Conservation (phyloP, 2,329 filamentous ascomycete species). For the Aureobasidium lini region DNA sequence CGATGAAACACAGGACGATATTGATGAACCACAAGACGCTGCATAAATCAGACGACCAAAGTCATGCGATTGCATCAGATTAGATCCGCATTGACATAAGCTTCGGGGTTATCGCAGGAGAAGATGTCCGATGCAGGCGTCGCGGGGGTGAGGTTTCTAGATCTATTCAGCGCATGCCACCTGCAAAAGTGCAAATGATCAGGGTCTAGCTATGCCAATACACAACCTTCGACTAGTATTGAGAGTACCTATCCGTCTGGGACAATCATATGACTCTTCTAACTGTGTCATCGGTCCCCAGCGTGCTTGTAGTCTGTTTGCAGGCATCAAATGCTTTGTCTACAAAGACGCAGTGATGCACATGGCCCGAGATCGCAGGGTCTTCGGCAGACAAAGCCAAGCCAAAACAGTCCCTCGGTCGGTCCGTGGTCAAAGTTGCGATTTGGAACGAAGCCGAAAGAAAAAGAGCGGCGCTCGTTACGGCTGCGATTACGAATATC, state of each 20-base stretch:
- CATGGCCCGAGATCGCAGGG: background rate
- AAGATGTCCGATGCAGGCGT: background rate
- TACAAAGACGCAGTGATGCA: too few relatives aligned
- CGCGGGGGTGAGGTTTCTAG: too few relatives aligned
- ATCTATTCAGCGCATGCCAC: too few relatives aligned
- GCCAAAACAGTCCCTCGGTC: background rate
- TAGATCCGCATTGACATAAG: background rate
- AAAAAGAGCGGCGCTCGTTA: background rate
- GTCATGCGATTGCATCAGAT: background rate
- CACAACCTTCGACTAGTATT: too few relatives aligned
- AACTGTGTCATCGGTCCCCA: too few relatives aligned
- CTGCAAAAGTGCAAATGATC: too few relatives aligned
- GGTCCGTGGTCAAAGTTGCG: background rate
- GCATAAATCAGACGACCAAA: background rate
- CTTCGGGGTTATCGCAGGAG: background rate
- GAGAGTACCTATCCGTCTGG: too few relatives aligned
- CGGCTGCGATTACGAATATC: background rate
- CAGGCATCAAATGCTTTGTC: too few relatives aligned
- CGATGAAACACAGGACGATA: background rate
- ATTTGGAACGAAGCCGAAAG: conserved; percentile 7
- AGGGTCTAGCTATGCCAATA: too few relatives aligned
- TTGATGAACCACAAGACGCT: background rate
- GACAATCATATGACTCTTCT: too few relatives aligned
- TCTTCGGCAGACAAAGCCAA: background rate
- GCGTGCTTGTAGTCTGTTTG: too few relatives aligned